Evolutionary conservation across 352 stramenopile genomes (phyloP).

Genomic region (Globisporangium middletonii): DNA sequence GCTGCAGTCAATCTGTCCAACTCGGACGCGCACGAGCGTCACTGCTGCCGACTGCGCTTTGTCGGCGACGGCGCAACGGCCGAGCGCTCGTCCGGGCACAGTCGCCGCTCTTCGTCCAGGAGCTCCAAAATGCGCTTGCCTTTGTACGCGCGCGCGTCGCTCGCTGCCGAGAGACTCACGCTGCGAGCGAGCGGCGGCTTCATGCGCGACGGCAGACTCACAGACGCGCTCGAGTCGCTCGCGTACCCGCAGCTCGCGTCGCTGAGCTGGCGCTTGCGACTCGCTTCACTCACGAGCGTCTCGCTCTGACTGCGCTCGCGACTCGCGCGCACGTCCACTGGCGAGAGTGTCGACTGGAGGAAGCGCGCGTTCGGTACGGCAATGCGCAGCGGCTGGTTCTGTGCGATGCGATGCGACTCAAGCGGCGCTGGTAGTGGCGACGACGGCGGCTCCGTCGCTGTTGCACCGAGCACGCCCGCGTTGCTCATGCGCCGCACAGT

Average conservation of each 20-base stretch:
- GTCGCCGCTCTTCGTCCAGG: conserved; percentile 66
- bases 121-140: conserved; percentile 73
- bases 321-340: too few relatives aligned
- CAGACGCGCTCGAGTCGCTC: conserved; percentile 17
- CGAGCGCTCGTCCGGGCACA: conserved; percentile 44
- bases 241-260: conserved; percentile 23
- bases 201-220: conserved; percentile 5
- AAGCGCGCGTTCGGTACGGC: too few relatives aligned
- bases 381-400: too few relatives aligned
- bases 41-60: conserved; percentile 43
- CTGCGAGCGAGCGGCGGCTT: conserved; percentile 27
- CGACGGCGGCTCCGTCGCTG: background rate
- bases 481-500: conserved; percentile 10
- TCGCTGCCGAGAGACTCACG: conserved; percentile 25
- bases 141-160: conserved; percentile 38
- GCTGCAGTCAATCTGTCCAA: background rate
- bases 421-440: background rate
- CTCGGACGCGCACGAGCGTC: conserved; percentile 1
- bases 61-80: conserved; percentile 28
- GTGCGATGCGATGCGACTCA: background rate
- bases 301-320: conserved; percentile 33
- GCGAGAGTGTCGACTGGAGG: too few relatives aligned
- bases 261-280: conserved; percentile 12
- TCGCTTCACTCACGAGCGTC: conserved; percentile 14
- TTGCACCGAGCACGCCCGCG: background rate